Base-by-base conservation (phyloP, 2,329 filamentous ascomycete species). In the Aspergillus costaricaensis region DNA sequence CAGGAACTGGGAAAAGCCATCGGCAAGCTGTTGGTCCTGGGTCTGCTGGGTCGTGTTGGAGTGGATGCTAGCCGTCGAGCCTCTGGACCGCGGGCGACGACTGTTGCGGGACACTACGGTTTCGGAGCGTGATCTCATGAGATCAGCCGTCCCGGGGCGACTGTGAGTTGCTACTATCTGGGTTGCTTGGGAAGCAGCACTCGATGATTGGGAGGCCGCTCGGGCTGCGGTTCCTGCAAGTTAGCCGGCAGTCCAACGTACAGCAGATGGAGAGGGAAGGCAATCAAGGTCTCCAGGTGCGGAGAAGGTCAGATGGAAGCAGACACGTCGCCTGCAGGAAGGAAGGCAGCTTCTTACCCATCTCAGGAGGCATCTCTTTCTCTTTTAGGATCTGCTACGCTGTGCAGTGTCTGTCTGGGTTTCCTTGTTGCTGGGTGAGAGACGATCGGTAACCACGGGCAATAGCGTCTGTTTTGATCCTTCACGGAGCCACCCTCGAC, bases 41-140 rank as follows among this genome's bases (percentile, higher is more conserved):
- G 75, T 76, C 58, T 77, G 74, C 65, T 80, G 77, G 41, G 77
- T 79, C 15, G 76, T 77, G 61, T 73, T 79, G n/a, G 79, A 81
- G 62, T 81, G 79, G 52, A 81, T 77, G 63, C 79, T 81, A 36
- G 78, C 75, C 9, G 79, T 81, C 49, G 79, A 81, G 36, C 77
- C 79, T 70, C 79, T 72, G 36, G 79, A 81, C 57, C 79, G 72
- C 54, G 79, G 76, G 55, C 76, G 77, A 54, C 75, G 76, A 66
- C 70, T 72, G 61, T 70, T 73, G 54, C 76, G 72, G 12, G 78
- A 79, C n/a, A 76, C 61, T 56, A 71, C 67, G 25, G 72, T 77
- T 64, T 77, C 76, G 7, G 78, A 79, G 15, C 77, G 76, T 44
- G 76, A 73, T 58, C 76, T 72, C 65, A 75, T 68, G 47, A 76